Conservation (phyloP, 2,329 filamentous ascomycete species). For the Monascus ruber region DNA sequence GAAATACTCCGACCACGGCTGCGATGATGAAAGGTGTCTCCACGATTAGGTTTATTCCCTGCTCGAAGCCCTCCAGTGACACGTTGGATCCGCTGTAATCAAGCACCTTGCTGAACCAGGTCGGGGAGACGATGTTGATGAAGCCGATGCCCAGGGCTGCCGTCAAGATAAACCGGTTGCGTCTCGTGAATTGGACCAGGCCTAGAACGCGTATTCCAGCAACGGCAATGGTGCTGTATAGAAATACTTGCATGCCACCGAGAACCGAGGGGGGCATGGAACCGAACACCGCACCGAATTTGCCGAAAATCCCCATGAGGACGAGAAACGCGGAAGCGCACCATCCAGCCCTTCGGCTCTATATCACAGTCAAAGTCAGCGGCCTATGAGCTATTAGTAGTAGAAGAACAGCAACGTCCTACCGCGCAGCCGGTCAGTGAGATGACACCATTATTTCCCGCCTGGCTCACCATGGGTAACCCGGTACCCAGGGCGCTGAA, state of each 20-base stretch:
- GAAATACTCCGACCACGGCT: conserved; percentile 57
- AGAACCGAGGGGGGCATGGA: conserved; percentile 46
- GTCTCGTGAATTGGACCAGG: conserved; percentile 50
- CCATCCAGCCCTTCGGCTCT: conserved; percentile 55
- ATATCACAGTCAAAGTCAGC: too few species aligned
- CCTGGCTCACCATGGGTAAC: conserved; percentile 56
- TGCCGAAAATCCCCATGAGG: conserved; percentile 59
- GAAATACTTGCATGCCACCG: conserved; percentile 48
- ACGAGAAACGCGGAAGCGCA: conserved; percentile 55
- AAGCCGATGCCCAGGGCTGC: conserved; percentile 51
- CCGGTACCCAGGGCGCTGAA: conserved; percentile 54
- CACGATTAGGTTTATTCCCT: conserved; percentile 54
- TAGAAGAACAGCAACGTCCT: too few species aligned
- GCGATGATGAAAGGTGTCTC: conserved; percentile 53
- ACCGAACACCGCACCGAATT: conserved; percentile 58
- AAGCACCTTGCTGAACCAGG: conserved; percentile 39
- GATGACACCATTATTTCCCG: conserved; percentile 60
- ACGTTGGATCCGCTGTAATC: conserved; percentile 46
- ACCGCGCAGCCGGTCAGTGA: conserved; percentile 53
- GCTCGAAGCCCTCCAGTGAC: conserved; percentile 49
- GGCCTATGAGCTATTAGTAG: too few species aligned
- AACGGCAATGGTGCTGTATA: conserved; percentile 55
- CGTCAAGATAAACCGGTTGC: conserved; percentile 56
- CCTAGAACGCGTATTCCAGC: conserved; percentile 56
- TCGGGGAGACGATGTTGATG: conserved; percentile 37